Conservation (phyloP, 345 rosid species). For the Aethionema arabicum region DNA sequence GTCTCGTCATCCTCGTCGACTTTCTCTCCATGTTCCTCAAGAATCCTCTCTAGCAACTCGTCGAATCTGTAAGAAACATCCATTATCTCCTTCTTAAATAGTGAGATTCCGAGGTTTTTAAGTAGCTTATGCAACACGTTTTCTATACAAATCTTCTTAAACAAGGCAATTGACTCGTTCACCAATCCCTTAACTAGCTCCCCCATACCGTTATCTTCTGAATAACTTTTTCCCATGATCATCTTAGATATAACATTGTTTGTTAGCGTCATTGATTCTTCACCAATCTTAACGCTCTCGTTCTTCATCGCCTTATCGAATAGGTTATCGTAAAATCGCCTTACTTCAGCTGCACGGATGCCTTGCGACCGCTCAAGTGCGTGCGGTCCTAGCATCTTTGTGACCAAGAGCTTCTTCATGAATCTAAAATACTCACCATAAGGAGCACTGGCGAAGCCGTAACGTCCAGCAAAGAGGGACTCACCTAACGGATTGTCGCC, state of each 20-base stretch:
- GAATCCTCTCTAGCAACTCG: slow-evolving; percentile 58
- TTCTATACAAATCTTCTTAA: no score
- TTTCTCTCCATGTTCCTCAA: slow-evolving; percentile 45
- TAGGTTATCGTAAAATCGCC: not conserved
- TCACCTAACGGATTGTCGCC: not conserved
- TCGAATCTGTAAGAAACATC: no score
- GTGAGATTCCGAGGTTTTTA: not conserved
- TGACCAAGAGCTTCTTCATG: slow-evolving; percentile 23
- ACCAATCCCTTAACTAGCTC: not conserved
- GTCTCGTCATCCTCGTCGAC: slow-evolving; percentile 12
- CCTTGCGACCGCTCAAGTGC: not conserved
- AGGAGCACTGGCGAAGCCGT: not conserved
- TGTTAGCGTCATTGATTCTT: slow-evolving; percentile 7
- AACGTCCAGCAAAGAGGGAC: not conserved
- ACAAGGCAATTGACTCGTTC: not conserved
- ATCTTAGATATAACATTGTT: slow-evolving; percentile 4
- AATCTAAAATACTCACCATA: not conserved
- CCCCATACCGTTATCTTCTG: slow-evolving; percentile 7
- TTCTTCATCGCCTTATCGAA: slow-evolving; percentile 6
- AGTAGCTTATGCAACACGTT: not conserved
- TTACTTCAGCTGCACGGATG: not conserved
- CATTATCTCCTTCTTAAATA: not conserved
- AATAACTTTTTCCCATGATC: slow-evolving; percentile 22
- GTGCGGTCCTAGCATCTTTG: not conserved
- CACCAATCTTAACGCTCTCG: not conserved